Evolutionary conservation across 257 asterid genomes (phyloP), one percentile per base, ranked within the genome.

Genomic region (Paraleonurus japonicus): DNA sequence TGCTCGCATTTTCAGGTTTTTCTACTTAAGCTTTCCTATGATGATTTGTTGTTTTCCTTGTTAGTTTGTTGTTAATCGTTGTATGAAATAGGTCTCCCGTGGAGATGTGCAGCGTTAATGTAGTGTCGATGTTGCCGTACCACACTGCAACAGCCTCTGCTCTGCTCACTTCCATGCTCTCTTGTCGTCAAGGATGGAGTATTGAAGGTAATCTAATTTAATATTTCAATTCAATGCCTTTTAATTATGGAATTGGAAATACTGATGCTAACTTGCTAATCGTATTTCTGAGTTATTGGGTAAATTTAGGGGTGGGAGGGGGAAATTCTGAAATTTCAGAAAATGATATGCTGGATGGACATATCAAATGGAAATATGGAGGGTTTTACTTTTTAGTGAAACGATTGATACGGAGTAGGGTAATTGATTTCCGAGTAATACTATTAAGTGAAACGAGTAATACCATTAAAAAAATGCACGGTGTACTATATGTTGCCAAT

Each of bases 61-160:
- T 15, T 2, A 26, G 0, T 19, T 41, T 47, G 39, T 72, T 39
- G 33, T 35, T 8, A 15, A n/a, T 67, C 12, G 4, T 20, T 57
- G 13, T 26, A n/a, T 58, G 64, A 27, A 30, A 13, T 76, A 89
- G 97, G 87, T 86, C 92, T 16, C 93, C 95, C 4, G 89, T 90
- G 71, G 96, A 86, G 80, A 35, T 87, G 85, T 81, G 96, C 79
- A 63, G 89, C 65, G 84, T 85, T 45, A 75, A 81, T 30, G 77
- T 83, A 64, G 82, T 78, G 55, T 84, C 95, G 61, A 82, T 88
- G 96, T 79, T 92, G 65, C 98, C 98, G 12, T 84, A 88, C 75
- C 95, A 92, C 83, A 64, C 92, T 8, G 95, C 91, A 1, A 92
- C 98, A 9, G 96, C 98, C 66, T 85, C 96, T 28, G 92, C 96